Evolutionary conservation across 163 green algal species (phyloP).

Genomic region (Scenedesmus sp.): DNA sequence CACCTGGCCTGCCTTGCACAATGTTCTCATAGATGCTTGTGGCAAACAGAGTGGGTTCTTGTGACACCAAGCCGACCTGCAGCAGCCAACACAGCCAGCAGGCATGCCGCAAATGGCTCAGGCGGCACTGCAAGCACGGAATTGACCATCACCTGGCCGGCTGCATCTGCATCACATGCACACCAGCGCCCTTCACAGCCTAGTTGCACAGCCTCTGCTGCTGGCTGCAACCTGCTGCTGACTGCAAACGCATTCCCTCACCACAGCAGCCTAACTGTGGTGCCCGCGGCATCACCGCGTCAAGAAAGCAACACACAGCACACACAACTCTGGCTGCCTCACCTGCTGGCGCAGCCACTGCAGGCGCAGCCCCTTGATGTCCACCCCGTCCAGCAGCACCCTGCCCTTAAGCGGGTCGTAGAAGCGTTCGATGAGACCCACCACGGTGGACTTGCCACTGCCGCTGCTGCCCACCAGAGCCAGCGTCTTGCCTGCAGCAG

Average conservation of each 20-base stretch:
- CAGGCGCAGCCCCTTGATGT: slow-evolving; percentile 80
- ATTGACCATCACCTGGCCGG: background rate
- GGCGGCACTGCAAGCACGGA: background rate
- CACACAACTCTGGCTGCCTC: background rate
- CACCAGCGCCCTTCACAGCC: too few relatives aligned
- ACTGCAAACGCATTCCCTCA: background rate
- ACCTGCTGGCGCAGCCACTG: background rate
- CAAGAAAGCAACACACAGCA: background rate
- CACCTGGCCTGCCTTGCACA: slow-evolving; percentile 53
- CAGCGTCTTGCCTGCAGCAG: slow-evolving; percentile 60
- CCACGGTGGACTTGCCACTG: slow-evolving; percentile 80
- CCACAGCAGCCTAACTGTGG: too few relatives aligned
- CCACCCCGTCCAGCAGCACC: slow-evolving; percentile 86
- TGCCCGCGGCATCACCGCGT: too few relatives aligned
- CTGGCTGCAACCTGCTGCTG: background rate
- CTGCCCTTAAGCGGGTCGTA: slow-evolving; percentile 79
- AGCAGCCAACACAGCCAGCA: background rate
- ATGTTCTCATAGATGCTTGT: slow-evolving; percentile 95
- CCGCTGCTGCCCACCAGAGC: slow-evolving; percentile 71
- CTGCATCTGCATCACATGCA: slow-evolving; percentile 6
- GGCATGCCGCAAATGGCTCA: background rate
- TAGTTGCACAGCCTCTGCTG: background rate
- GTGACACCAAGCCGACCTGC: slow-evolving; percentile 84
- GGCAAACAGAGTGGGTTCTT: slow-evolving; percentile 96
- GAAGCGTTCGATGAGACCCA: slow-evolving; percentile 87